These are phyloP conservation scores for Escallonia herrerae DNA, from an alignment of 129 eudicot species.

Conservation along the genomic window DNA sequence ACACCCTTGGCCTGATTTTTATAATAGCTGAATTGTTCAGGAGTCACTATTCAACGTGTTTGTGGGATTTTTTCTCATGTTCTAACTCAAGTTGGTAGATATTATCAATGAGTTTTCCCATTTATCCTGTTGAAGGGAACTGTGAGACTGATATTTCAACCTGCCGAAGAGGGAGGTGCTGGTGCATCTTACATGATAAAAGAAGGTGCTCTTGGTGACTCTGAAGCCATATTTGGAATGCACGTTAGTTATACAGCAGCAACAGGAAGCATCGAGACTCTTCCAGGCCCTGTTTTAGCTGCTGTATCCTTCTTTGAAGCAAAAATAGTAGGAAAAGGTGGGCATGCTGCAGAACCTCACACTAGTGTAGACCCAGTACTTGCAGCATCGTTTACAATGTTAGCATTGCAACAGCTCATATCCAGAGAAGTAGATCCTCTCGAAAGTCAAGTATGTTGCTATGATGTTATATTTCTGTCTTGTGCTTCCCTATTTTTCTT, in stretches of 20 bases:
- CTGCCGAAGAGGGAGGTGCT: constrained; percentile 93
- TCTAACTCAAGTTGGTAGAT: no score
- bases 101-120: neutral
- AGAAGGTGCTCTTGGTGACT: constrained; percentile 71
- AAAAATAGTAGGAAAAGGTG: constrained; percentile 60
- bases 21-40: no score
- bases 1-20: no score
- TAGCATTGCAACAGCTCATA: constrained; percentile 70
- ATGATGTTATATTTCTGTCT: neutral
- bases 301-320: constrained; percentile 59
- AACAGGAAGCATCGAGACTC: constrained; percentile 51
- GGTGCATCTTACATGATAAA: constrained; percentile 77
- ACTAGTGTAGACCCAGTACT: constrained; percentile 51
- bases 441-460: constrained; percentile 50
- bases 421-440: constrained; percentile 89
- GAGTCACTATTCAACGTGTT: no score
- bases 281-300: constrained; percentile 62
- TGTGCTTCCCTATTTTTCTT: neutral
- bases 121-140: constrained; percentile 43
- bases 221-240: constrained; percentile 83
- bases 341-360: constrained; percentile 76
- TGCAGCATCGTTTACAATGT: constrained; percentile 56
- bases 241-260: constrained; percentile 41
- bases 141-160: constrained; percentile 78
- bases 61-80: no score